Base-by-base conservation (phyloP, 768 basidiomycete species). In the Ephemerocybe angulata region DNA sequence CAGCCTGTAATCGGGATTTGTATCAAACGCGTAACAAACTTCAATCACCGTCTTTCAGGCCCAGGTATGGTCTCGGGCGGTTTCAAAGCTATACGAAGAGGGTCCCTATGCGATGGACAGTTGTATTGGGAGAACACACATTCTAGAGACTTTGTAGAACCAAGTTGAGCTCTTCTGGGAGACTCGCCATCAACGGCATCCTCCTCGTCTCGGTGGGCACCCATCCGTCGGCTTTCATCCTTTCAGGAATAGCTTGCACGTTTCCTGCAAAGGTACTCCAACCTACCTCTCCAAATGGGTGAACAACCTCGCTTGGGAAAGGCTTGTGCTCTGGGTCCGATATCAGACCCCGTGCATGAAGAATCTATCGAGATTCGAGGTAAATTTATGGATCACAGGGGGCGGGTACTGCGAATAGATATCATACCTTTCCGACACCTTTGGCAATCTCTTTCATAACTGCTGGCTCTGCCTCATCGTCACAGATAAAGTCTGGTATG, bases 151-250 rank as follows among this genome's bases (percentile, higher is more conserved):
- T n/a, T n/a, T n/a, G n/a, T n/a, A n/a, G n/a, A n/a, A n/a, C n/a
- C n/a, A n/a, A n/a, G n/a, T 44, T 22, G 22, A 22, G 4, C 31
- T 75, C 75, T 8, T 69, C 69, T 86, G 85, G 89, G 46, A 80
- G 77, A 13, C 65, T 63, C 1, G 70, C 71, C 44, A 74, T 65
- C 41, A 74, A 67, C 55, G 90, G 77, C 58, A 75, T 65, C 28
- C 70, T 72, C 59, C 86, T 83, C 10, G 87, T 63, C 5, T 75
- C 67, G 52, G 76, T 69, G 22, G 89, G 58, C 53, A 79, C 75
- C 3, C 76, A 58, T 1, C 59, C 62, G 4, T n/a, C 65, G 40
- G 24, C 42, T 49, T 61, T 57, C 44, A 67, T 72, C 44, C 65
- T 58, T 19, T 62, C 52, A 4, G 71, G 65, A 4, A 70, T 15